Evolutionary conservation across 768 basidiomycete species (phyloP).

Genomic region (Gloeostereum incarnatum): DNA sequence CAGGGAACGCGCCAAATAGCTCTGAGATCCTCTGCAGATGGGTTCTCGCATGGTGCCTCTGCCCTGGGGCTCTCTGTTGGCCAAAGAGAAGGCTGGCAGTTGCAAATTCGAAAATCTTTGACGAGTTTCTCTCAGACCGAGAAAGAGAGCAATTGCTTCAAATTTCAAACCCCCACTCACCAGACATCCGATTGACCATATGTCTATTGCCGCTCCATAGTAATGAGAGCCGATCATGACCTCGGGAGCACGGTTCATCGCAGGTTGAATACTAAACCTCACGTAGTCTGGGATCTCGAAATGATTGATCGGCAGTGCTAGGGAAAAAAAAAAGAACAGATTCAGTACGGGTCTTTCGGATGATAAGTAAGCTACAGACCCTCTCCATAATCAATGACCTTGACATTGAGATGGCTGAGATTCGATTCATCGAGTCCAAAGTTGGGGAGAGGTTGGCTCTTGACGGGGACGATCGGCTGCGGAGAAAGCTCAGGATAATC

Average conservation of each 20-base stretch:
- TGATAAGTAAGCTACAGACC: too few species aligned
- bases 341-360: too few species aligned
- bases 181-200: conserved; percentile 22
- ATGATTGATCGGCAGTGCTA: too few species aligned
- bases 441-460: too few species aligned
- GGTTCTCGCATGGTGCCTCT: background rate
- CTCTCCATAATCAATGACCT: too few species aligned
- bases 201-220: conserved; percentile 19
- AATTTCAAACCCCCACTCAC: conserved; percentile 11
- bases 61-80: background rate
- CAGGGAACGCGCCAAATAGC: conserved; percentile 9
- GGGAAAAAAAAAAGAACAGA: too few species aligned
- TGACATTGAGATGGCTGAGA: too few species aligned
- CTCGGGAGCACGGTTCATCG: conserved; percentile 21
- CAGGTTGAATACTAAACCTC: too few species aligned
- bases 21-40: conserved; percentile 5
- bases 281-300: too few species aligned
- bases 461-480: too few species aligned
- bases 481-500: too few species aligned
- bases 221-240: conserved; percentile 13
- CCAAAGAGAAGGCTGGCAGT: conserved; percentile 7
- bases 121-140: background rate
- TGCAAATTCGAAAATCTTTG: conserved; percentile 9
- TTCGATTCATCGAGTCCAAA: too few species aligned
- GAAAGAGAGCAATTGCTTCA: background rate